Conservation (phyloP, 1,139 yeast genomes). For the Wickerhamomyces sp. region DNA sequence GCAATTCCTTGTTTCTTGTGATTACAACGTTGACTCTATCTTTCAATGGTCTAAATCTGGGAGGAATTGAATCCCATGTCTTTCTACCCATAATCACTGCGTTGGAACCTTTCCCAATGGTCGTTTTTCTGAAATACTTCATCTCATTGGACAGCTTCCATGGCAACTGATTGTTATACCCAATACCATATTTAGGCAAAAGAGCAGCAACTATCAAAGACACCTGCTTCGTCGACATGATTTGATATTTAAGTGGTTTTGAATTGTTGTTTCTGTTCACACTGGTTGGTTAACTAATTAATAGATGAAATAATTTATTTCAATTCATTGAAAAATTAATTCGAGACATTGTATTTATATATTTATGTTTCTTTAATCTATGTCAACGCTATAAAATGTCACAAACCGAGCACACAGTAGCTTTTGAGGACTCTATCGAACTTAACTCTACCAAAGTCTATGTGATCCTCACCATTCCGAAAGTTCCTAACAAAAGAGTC, state of each 20-base stretch:
- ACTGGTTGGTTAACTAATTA: too few relatives aligned
- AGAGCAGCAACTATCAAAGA: slow-evolving; percentile 82
- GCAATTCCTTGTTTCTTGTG: slow-evolving; percentile 38
- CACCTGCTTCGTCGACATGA: slow-evolving; percentile 32
- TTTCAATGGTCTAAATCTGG: slow-evolving; percentile 76
- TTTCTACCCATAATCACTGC: slow-evolving; percentile 95
- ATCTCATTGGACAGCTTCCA: slow-evolving; percentile 87
- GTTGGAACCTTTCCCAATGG: slow-evolving; percentile 44
- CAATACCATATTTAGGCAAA: slow-evolving; percentile 78
- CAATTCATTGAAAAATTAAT: too few relatives aligned
- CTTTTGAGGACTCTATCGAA: slow-evolving; percentile 1
- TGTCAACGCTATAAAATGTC: not conserved
- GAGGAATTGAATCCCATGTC: slow-evolving; percentile 94
- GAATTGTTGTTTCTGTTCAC: not conserved
- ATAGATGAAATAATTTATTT: too few relatives aligned
- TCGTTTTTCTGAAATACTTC: slow-evolving; percentile 75
- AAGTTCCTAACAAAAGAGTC: slow-evolving; percentile 3
- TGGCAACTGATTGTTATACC: slow-evolving; percentile 75
- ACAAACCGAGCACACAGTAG: not conserved
- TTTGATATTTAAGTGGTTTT: not conserved
- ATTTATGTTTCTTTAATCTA: not conserved
- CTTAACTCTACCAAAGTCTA: slow-evolving; percentile 2
- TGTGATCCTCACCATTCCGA: slow-evolving; percentile 7
- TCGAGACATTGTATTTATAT: not conserved
- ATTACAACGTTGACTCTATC: slow-evolving; percentile 72